Evolutionary conservation across 2,329 filamentous ascomycete genomes (phyloP).

Genomic region (Penicillium verrucosum): DNA sequence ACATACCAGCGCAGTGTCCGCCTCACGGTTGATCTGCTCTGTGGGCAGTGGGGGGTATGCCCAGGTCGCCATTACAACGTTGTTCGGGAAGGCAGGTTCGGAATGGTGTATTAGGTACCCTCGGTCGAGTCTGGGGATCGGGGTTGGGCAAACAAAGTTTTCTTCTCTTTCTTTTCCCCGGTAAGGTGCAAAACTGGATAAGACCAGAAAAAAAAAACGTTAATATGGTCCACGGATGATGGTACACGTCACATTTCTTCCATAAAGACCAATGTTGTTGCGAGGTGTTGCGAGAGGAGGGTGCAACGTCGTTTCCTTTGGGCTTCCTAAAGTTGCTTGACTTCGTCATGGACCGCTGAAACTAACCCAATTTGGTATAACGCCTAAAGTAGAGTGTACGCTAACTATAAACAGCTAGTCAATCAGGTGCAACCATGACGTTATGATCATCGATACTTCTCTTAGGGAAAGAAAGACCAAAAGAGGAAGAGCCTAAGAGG

Average conservation of each 20-base stretch:
- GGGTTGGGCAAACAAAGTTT: background rate
- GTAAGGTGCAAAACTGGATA: slow-evolving; percentile 2
- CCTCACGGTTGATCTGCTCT: slow-evolving; percentile 51
- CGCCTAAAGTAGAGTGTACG: slow-evolving; percentile 2
- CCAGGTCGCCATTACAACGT: slow-evolving; percentile 55
- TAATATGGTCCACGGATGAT: background rate
- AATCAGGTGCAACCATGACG: slow-evolving; percentile 32
- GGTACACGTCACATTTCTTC: slow-evolving; percentile 25
- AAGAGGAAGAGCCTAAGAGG: background rate
- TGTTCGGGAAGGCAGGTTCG: background rate
- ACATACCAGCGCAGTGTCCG: slow-evolving; percentile 52
- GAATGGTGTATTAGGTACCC: background rate
- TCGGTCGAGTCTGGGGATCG: background rate
- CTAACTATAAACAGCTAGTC: slow-evolving; percentile 25
- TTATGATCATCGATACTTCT: slow-evolving; percentile 25
- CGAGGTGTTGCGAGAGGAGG: background rate
- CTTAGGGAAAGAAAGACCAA: background rate
- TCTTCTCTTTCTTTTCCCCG: background rate
- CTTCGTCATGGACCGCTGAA: slow-evolving; percentile 32
- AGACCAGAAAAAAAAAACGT: slow-evolving; percentile 17
- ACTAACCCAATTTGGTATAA: slow-evolving; percentile 22
- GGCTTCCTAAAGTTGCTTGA: slow-evolving; percentile 2
- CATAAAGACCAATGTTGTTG: background rate
- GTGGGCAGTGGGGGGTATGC: slow-evolving; percentile 58
- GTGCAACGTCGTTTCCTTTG: slow-evolving; percentile 30